Evolutionary conservation across 2,329 filamentous ascomycete genomes (phyloP), one percentile per base, ranked within the genome.

Genomic region (Colletotrichum australisinense): DNA sequence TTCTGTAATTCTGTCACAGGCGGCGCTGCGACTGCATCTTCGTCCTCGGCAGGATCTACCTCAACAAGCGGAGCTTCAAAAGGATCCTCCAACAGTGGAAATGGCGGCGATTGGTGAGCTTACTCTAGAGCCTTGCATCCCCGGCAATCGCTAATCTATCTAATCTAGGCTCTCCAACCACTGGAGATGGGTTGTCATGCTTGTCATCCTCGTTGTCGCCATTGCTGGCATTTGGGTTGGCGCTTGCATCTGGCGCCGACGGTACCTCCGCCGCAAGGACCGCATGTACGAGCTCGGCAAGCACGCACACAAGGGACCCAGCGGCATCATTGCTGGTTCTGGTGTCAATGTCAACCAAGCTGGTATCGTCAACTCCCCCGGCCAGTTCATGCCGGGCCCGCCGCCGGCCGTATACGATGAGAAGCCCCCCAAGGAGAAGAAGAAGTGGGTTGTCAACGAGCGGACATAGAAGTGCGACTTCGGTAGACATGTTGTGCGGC

Each of bases 161-260:
- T 8, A 8, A 4, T 26, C 6, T 74, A 94, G 93, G 93, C 83
- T 94, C 63, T 87, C 88, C 8, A 87, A 85, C 32, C 94, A 96
- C 81, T 94, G 90, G 86, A 88, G 91, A 84, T 97, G 94, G 94
- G 90, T 97, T 58, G 87, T 96, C 75, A 94, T 97, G 88, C 87
- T 97, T 66, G 91, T 95, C 76, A 85, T 96, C 74, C 87, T 97
- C 32, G 88, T 92, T 56, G 85, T 96, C 73, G 92, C 86, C 66
- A 93, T 97, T 74, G 84, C 88, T 16, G 86, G 86, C 70, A 89
- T 94, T 78, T 93, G 92, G 87, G 83, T 93, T 52, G 87, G 89
- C 22, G 93, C 92, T 52, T 90, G 92, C 78, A 89, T 93, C 81
- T 90, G 94, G 84, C 93, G 94, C 76, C 91, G 91, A 70, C 92